Evolutionary conservation across 75 land plant species (phyloP).

Genomic region (Selaginella moellendorffii): DNA sequence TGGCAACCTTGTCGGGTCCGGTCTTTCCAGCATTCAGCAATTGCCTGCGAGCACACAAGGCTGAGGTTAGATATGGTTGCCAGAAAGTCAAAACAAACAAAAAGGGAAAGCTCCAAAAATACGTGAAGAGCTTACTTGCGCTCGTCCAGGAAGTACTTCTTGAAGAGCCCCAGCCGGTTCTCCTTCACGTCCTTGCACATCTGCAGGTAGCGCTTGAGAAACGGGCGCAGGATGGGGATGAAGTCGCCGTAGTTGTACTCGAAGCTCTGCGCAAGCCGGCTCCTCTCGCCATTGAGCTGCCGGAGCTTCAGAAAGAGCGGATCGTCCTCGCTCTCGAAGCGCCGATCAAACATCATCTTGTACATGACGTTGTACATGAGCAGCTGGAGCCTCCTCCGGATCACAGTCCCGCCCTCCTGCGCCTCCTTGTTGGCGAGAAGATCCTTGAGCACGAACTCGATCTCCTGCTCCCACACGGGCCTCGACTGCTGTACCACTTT

Average conservation of each 20-base stretch:
- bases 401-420: constrained; percentile 40
- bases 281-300: constrained; percentile 51
- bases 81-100: too few relatives aligned
- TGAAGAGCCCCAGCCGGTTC: constrained; percentile 49
- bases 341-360: constrained; percentile 59
- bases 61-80: too few relatives aligned
- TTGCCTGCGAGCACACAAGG: constrained; percentile 18
- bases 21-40: constrained; percentile 14
- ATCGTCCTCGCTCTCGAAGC: constrained; percentile 59
- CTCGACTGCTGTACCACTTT: constrained; percentile 69
- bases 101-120: too few relatives aligned
- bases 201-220: constrained; percentile 54
- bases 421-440: constrained; percentile 28
- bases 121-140: constrained; percentile 37
- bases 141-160: constrained; percentile 48
- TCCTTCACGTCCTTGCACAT: constrained; percentile 53
- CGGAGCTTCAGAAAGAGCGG: constrained; percentile 50
- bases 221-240: constrained; percentile 75
- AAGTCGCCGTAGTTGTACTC: constrained; percentile 92
- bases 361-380: constrained; percentile 85
- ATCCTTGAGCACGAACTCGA: constrained; percentile 38
- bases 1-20: constrained; percentile 38
- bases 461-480: constrained; percentile 58
- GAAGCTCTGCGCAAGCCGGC: constrained; percentile 71
- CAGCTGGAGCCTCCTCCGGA: constrained; percentile 59